Evolutionary conservation across 306 rosid species (phyloP), one percentile per base, ranked within the genome.

Genomic region (Lathyrus sativus): DNA sequence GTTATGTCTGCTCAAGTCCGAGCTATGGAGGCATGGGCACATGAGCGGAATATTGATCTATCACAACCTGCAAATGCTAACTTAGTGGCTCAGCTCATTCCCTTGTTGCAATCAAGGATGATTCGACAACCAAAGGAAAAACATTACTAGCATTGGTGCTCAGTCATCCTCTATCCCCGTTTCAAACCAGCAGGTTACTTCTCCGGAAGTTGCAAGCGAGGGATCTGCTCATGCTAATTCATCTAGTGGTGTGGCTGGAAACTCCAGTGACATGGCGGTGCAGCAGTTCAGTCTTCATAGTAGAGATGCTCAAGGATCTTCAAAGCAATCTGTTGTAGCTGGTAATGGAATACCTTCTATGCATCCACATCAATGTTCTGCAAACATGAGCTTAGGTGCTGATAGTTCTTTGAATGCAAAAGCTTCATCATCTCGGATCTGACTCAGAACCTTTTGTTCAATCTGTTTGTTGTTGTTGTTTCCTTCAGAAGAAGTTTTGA

Each of bases 21-120:
- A 76, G 89, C 89, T n/a, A 61, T 87, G 84, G 95, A 92, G 74
- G 89, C 93, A 12, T 90, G 95, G 96, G 96, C 85, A 24, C 79
- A 76, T 42, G 98, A 90, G 62, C 81, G 76, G 38, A 88, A 90
- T 75, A 88, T 92, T 68, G 96, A 92, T 82, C 86, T 88, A 68
- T 83, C 93, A 22, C 76, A 81, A 68, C 98, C 96, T 64, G 78
- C 85, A 72, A 88, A 86, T 84, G 92, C 85, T 67, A 78, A 76
- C 77, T 66, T 88, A 68, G 62, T 88, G 86, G 82, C 89, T 28
- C 96, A 86, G 81, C 81, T 92, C 73, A 77, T 86, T 71, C 91
- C 89, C 11, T 37, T 88, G 67, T 68, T 90, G 84, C 96, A 90
- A 53, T 71, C 98, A 61, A 90, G 89, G 74, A 86, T 85, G 87